Conservation (phyloP, 2,329 filamentous ascomycete species). For the Didymella keratinophila region DNA sequence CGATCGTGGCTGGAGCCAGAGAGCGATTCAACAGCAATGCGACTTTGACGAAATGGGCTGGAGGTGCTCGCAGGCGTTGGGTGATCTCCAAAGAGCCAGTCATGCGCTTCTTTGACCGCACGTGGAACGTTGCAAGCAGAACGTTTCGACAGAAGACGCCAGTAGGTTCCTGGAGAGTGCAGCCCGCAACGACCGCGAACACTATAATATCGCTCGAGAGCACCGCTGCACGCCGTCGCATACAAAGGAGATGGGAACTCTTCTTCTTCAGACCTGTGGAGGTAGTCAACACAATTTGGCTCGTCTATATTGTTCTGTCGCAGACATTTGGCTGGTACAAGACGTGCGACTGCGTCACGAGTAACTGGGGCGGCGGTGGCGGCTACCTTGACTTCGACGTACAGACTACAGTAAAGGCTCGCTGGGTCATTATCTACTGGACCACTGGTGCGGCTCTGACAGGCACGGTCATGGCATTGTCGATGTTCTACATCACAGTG, state of each 20-base stretch:
- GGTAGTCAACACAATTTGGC: constrained; percentile 49
- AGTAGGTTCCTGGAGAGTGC: neutral
- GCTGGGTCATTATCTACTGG: constrained; percentile 44
- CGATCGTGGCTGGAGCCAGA: constrained; percentile 18
- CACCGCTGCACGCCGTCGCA: constrained; percentile 5
- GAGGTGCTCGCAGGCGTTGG: constrained; percentile 19
- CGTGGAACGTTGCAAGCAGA: neutral
- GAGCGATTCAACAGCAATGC: constrained; percentile 28
- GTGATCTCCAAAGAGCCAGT: constrained; percentile 16
- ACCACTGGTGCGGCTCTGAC: constrained; percentile 42
- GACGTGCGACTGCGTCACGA: constrained; percentile 54
- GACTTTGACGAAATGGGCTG: constrained; percentile 21
- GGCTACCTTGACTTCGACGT: constrained; percentile 54
- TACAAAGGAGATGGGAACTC: constrained; percentile 34
- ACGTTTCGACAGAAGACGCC: neutral
- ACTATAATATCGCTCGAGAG: constrained; percentile 13
- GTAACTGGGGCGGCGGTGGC: constrained; percentile 47
- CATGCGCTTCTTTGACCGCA: constrained; percentile 7
- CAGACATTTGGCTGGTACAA: constrained; percentile 55
- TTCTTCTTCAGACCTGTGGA: constrained; percentile 47
- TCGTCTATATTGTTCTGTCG: constrained; percentile 44
- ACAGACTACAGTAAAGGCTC: constrained; percentile 41
- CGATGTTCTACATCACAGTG: constrained; percentile 49
- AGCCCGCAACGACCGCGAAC: neutral
- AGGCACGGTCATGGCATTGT: constrained; percentile 38